Base-by-base conservation (phyloP, 371 early-diverging fungal genomes). In the Apophysomyces variabilis region DNA sequence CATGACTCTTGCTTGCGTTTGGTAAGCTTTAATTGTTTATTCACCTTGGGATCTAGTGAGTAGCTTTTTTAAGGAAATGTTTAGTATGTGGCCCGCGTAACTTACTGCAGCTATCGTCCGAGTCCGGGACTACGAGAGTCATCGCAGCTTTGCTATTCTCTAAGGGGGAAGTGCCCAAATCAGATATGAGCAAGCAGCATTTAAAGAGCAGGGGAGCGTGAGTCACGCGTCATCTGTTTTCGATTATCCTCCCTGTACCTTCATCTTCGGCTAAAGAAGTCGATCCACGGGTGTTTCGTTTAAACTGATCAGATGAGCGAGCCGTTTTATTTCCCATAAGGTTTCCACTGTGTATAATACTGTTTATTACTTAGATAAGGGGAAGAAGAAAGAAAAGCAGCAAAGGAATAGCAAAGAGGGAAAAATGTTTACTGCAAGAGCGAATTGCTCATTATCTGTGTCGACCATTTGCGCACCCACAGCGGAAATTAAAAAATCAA, bases 181-280 rank as follows among this genome's bases (percentile, higher is more conserved):
- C 13, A 45, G 46, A 45, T 45, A 45, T 8, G 16, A n/a, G 16
- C 6, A 45, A 45, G 13, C 5, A 13, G 46, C 16, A n/a, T 45
- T 13, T 45, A 45, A 18, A 45, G 32, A 26, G 32, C 32, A 3
- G 16, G 46, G 9, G 16, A n/a, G 6, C 16, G 46, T 13, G 1
- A 18, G 46, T n/a, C 46, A 18, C 13, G 46, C 46, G 46, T 45
- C 46, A 45, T 45, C 46, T 45, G 46, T 45, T 45, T 13, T 45
- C 6, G 32, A 45, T 45, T 13, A 18, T n/a, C 16, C n/a, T 45
- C 46, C 4, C 16, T 45, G 13, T 45, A 45, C 46, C 46, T 45
- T 45, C 46, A 45, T 45, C 46, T 18, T 18, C 46, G 6, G 46
- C 46, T 18, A 45, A 45, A 45, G 46, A 18, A 13, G 46, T 18